A percentile compares a stretch with the other conserved stretches of the same genome.
These are phyloP conservation scores for Penicillium diatomitis DNA, from an alignment of 495 filamentous ascomycete genomes.

Conservation along the genomic window DNA sequence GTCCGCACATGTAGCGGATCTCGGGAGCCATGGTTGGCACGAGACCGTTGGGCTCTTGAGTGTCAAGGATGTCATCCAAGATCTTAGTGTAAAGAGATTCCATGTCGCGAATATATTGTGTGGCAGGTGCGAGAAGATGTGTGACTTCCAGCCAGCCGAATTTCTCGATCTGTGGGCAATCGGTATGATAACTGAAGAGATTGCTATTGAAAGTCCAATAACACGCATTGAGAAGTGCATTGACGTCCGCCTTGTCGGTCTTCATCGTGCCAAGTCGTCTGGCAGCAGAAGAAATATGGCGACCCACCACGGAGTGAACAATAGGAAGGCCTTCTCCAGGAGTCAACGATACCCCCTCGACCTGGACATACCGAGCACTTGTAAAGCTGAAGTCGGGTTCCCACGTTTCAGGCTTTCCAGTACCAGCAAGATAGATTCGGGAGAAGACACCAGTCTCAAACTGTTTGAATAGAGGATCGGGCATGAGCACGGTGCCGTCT, in stretches of 20 bases:
- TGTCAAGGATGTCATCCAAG: constrained; percentile 20
- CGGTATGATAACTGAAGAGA: constrained; percentile 24
- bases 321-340: constrained; percentile 7
- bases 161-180: constrained; percentile 25
- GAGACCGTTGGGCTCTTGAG: constrained; percentile 18
- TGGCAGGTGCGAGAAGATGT: constrained; percentile 20
- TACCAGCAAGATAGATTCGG: constrained; percentile 14
- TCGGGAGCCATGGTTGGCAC: constrained; percentile 24
- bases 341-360: constrained; percentile 16
- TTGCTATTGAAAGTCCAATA: constrained; percentile 22
- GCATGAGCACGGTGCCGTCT: constrained; percentile 19
- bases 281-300: constrained; percentile 19
- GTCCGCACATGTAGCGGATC: constrained; percentile 25
- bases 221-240: constrained; percentile 16
- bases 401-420: constrained; percentile 17
- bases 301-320: constrained; percentile 14
- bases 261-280: constrained; percentile 16
- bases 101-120: constrained; percentile 24
- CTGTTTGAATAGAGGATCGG: constrained; percentile 22
- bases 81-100: constrained; percentile 22
- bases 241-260: constrained; percentile 21
- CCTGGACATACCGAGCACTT: constrained; percentile 21
- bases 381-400: constrained; percentile 23
- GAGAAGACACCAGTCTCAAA: constrained; percentile 21
- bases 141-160: constrained; percentile 26